Percentiles rank a stretch among this genome's conserved stretches.
Evolutionary conservation across 2,329 filamentous ascomycete species (phyloP).

Genomic region (Penicillium palitans): DNA sequence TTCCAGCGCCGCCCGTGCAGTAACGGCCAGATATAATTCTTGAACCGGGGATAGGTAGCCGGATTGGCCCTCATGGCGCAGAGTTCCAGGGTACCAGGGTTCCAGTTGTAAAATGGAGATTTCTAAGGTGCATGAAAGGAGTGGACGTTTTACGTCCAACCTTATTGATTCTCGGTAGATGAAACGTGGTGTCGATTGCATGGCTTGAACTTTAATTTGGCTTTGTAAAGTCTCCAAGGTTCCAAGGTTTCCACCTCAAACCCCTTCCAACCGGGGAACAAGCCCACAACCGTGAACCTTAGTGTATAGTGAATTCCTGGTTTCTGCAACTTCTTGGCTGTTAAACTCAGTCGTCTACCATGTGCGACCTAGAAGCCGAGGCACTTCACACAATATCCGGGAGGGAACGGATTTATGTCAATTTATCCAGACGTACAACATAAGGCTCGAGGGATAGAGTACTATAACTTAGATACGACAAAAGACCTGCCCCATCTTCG

Average conservation of each 20-base stretch:
- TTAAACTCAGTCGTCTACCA: neutral
- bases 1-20: neutral
- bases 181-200: neutral
- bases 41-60: no score
- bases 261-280: neutral
- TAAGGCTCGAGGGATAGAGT: no score
- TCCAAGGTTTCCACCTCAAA: neutral
- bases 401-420: no score
- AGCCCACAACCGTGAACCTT: neutral
- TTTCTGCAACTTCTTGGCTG: neutral
- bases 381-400: no score
- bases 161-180: neutral
- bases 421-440: neutral
- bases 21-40: neutral
- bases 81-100: no score
- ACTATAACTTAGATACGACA: no score
- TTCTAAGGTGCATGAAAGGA: no score
- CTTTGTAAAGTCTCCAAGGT: no score
- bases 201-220: neutral
- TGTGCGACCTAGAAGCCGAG: neutral
- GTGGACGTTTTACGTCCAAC: neutral
- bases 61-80: no score
- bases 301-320: no score
- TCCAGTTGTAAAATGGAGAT: no score
- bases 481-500: no score